Percentiles rank a stretch among this genome's conserved stretches.
These are phyloP conservation scores for Anacardium occidentale DNA, from an alignment of 345 rosid species.

Conservation along the genomic window DNA sequence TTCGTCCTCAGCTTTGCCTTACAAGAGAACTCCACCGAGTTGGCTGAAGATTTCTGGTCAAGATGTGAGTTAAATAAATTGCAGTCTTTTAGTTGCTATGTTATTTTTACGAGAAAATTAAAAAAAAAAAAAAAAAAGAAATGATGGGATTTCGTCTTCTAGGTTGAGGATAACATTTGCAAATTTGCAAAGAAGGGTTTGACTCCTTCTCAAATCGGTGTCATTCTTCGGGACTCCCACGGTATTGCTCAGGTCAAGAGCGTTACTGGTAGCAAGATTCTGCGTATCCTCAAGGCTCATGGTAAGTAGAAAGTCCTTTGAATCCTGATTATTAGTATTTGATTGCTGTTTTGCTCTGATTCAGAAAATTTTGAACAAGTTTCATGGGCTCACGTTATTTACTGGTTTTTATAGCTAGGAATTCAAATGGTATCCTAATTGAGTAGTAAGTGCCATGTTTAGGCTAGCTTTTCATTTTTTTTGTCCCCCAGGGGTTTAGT, in stretches of 20 bases:
- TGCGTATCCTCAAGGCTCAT: constrained; percentile 63
- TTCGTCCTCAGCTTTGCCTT: constrained; percentile 56
- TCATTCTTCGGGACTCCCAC: constrained; percentile 75
- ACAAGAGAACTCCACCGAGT: constrained; percentile 55
- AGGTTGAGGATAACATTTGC: constrained; percentile 70
- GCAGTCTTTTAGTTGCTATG: background rate
- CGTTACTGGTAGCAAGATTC: constrained; percentile 69
- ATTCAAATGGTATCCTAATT: background rate
- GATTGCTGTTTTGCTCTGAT: background rate
- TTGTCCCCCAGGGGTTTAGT: no score
- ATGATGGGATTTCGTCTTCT: background rate
- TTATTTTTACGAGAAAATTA: no score
- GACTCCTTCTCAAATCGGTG: constrained; percentile 80
- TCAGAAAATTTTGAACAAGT: background rate
- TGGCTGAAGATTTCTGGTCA: constrained; percentile 55
- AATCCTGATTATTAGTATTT: background rate
- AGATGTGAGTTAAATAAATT: constrained; percentile 42
- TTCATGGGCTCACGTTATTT: background rate
- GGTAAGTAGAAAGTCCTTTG: constrained; percentile 27
- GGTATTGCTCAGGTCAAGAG: constrained; percentile 71
- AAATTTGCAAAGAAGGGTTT: constrained; percentile 75
- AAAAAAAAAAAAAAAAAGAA: no score
- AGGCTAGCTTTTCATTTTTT: background rate
- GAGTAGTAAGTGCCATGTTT: background rate
- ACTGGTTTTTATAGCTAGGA: no score